Base-by-base conservation (phyloP, 2,329 filamentous ascomycete genomes). In the Bipolaris oryzae region DNA sequence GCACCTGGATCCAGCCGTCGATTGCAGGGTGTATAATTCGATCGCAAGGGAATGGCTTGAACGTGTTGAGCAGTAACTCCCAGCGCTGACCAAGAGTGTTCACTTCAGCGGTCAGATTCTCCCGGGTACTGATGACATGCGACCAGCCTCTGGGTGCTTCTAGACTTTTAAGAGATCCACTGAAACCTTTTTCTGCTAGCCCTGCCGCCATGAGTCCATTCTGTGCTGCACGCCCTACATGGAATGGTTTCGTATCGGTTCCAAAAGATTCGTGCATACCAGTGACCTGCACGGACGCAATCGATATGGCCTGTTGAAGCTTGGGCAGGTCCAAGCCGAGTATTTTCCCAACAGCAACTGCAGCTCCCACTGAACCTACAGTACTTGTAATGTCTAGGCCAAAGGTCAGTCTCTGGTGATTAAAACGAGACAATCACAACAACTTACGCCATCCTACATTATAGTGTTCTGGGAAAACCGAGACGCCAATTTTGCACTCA, bases 11-110 rank as follows among this genome's bases (percentile, higher is more conserved):
- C 57, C 79, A 81, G 2, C 72, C 82, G 65, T 85, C 82, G 53
- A 85, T 85, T 3, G 79, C 75, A 1, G 83, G 82, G 66, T 85
- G 83, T 59, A 84, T 81, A 0, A 85, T 81, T 57, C 85, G 84
- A 1, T 82, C 83, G 66, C 83, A 85, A 0, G 83, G 82, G 57
- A 82, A 85, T 0, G 82, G 83, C 65, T 85, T 85, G 72, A 85
- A 85, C 1, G 80, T 78, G 58, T 85, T 85, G 60, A 78, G 77
- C 62, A 79, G 74, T 7, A 82, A 80, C 72, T 85, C 82, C 82
- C 82, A 85, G n/a, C 61, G 64, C 34, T 61, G 54, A 1, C 74
- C 71, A 11, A 80, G 60, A 16, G 73, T 71, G 1, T 64, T 74
- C 34, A 81, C 64, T 56, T 78, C 73, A 35, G 71, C 73, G 6